Percentiles rank a stretch among this genome's conserved stretches.
These are phyloP conservation scores for Fusarium sp. DNA, from an alignment of 2,329 filamentous ascomycete genomes.

Conservation along the genomic window DNA sequence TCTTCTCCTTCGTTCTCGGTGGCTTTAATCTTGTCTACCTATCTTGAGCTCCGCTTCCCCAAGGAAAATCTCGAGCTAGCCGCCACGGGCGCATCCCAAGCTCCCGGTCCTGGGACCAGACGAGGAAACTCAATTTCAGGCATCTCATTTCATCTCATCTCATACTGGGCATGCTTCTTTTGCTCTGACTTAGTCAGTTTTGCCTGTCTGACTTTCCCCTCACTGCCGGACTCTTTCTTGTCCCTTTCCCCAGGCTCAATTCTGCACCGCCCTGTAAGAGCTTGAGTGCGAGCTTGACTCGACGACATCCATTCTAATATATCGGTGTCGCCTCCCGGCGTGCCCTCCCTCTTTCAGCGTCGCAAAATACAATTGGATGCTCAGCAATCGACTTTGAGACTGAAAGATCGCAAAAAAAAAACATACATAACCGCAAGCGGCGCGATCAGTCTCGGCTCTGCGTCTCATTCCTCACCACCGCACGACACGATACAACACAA, in stretches of 20 bases:
- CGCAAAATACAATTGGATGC: conserved; percentile 17
- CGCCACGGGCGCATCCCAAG: conserved; percentile 44
- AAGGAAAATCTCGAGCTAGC: conserved; percentile 38
- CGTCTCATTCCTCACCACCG: conserved; percentile 14
- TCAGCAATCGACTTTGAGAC: conserved; percentile 17
- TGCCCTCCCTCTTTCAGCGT: conserved; percentile 19
- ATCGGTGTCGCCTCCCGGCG: conserved; percentile 14
- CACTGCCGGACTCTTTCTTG: conserved; percentile 18
- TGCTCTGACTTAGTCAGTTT: conserved; percentile 24
- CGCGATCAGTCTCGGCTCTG: conserved; percentile 19
- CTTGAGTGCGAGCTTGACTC: conserved; percentile 23
- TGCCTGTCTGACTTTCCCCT: conserved; percentile 20
- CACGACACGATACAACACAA: background rate
- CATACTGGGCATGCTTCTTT: conserved; percentile 32
- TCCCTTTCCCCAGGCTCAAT: conserved; percentile 20
- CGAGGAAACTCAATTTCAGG: conserved; percentile 44
- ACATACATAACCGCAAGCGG: conserved; percentile 26
- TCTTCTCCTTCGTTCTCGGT: conserved; percentile 5
- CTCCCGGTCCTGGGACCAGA: conserved; percentile 40
- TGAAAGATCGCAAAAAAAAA: conserved; percentile 9
- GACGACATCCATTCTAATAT: conserved; percentile 16
- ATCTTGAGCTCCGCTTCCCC: conserved; percentile 36
- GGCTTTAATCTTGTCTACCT: conserved; percentile 23
- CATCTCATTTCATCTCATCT: conserved; percentile 20
- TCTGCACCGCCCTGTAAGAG: conserved; percentile 1